Evolutionary conservation across 2,329 filamentous ascomycete genomes (phyloP).

Genomic region (Fusarium austroafricanum): DNA sequence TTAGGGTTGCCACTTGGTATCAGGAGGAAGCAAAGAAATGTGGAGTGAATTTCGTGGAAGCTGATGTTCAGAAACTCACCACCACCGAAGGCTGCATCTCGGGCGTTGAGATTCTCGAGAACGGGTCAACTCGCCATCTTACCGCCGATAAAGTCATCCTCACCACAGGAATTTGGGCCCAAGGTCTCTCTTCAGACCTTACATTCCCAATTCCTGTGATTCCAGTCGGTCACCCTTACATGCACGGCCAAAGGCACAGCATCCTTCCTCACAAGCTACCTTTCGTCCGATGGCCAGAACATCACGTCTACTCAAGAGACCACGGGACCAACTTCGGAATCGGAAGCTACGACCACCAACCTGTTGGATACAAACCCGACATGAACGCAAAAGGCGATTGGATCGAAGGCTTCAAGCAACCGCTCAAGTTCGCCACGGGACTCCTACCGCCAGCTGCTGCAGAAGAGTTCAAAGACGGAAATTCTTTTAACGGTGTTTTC

Average conservation of each 20-base stretch:
- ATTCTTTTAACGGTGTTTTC: constrained; percentile 41
- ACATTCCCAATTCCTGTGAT: constrained; percentile 37
- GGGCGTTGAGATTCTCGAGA: constrained; percentile 10
- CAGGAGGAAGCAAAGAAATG: constrained; percentile 22
- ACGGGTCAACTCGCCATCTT: neutral
- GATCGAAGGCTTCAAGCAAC: constrained; percentile 29
- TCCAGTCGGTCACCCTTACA: constrained; percentile 42
- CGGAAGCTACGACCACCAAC: constrained; percentile 39
- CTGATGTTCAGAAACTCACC: constrained; percentile 22
- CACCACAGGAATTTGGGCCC: constrained; percentile 42
- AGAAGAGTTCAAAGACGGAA: constrained; percentile 15
- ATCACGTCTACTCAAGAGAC: constrained; percentile 41
- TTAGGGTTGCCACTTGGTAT: constrained; percentile 31
- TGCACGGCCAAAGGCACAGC: constrained; percentile 6
- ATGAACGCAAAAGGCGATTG: constrained; percentile 32
- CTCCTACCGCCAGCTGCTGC: constrained; percentile 24
- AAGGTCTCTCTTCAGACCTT: constrained; percentile 26
- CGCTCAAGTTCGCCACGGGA: constrained; percentile 15
- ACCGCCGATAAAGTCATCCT: constrained; percentile 37
- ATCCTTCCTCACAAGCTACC: neutral
- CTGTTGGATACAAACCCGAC: constrained; percentile 17
- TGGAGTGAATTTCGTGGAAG: constrained; percentile 21
- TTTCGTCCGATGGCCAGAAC: constrained; percentile 41
- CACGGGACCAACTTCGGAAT: constrained; percentile 39
- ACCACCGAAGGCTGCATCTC: neutral